A percentile compares a stretch with the other conserved stretches of the same genome.
phyloP scores from a whole-genome alignment of 1,139 yeast species.

The Taphrina deformans region DNA sequence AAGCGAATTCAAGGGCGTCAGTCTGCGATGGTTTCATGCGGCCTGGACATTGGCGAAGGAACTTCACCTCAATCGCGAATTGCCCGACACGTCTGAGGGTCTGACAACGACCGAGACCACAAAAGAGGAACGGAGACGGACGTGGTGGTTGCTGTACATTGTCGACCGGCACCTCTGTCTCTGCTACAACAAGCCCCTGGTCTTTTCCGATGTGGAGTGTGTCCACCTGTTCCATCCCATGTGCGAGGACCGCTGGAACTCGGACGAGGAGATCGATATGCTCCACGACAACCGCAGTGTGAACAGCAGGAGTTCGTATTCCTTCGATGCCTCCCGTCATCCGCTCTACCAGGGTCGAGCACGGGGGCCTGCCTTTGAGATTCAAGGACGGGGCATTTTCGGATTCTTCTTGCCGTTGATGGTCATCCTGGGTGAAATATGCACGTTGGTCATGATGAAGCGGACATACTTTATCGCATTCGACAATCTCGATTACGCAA shows the following conservation, averaged over 20 bases:
- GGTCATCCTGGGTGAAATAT: conserved; percentile 40
- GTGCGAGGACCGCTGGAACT: conserved; percentile 46
- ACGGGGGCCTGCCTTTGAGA: conserved; percentile 28
- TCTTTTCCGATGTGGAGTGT: conserved; percentile 47
- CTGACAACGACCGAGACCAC: conserved; percentile 42
- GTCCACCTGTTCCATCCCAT: conserved; percentile 46
- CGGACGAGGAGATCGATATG: conserved; percentile 37
- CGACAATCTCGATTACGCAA: conserved; percentile 6
- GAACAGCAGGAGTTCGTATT: conserved; percentile 8
- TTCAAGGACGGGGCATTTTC: conserved; percentile 40
- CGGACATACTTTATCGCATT: conserved; percentile 35
- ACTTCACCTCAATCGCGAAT: conserved; percentile 45
- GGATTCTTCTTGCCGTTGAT: conserved; percentile 41
- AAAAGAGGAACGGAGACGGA: conserved; percentile 49
- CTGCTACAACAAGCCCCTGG: conserved; percentile 47
- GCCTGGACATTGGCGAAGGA: conserved; percentile 47
- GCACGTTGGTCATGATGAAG: conserved; percentile 38
- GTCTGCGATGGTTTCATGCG: conserved; percentile 49
- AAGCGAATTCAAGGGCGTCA: conserved; percentile 48
- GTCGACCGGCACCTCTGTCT: conserved; percentile 50
- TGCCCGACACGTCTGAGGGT: conserved; percentile 36
- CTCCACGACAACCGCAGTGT: conserved; percentile 1
- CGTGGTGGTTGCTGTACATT: conserved; percentile 51
- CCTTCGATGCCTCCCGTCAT: not conserved
- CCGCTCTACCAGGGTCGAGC: conserved; percentile 23